phyloP scores from a whole-genome alignment of 805 yeast species.

The Kuraishia ogatae region DNA sequence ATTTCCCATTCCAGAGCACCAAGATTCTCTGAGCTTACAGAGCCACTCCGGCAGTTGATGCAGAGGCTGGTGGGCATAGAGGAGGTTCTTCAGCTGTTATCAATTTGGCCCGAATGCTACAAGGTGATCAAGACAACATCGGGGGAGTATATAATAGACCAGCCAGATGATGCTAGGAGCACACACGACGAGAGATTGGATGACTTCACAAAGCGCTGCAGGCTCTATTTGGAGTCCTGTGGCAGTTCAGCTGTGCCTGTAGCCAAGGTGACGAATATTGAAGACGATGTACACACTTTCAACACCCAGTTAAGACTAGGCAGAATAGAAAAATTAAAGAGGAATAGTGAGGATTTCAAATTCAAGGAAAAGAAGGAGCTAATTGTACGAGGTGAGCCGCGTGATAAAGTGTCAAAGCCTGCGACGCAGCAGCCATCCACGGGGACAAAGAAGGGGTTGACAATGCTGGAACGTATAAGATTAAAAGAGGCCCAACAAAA shows the following conservation, averaged over 20 bases:
- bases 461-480: conserved; percentile 3
- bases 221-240: not conserved
- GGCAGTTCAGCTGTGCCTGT: not conserved
- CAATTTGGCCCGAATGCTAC: not conserved
- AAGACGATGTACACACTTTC: not conserved
- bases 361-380: conserved; percentile 1
- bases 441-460: not conserved
- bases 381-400: not conserved
- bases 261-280: not conserved
- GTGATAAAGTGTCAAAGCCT: not conserved
- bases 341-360: not conserved
- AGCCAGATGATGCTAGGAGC: not conserved
- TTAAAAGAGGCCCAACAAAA: conserved; percentile 1
- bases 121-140: not conserved
- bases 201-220: not conserved
- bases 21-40: not conserved
- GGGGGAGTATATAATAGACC: not conserved
- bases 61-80: not conserved
- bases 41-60: not conserved
- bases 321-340: not conserved
- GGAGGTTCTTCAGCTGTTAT: not conserved
- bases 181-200: not conserved
- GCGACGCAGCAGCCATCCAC: not conserved
- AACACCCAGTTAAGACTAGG: not conserved
- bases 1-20: not conserved